Percentiles rank a stretch among this genome's conserved stretches.
Evolutionary conservation across 73 alveolate species (phyloP).

Genomic region (Paramecium caudatum): DNA sequence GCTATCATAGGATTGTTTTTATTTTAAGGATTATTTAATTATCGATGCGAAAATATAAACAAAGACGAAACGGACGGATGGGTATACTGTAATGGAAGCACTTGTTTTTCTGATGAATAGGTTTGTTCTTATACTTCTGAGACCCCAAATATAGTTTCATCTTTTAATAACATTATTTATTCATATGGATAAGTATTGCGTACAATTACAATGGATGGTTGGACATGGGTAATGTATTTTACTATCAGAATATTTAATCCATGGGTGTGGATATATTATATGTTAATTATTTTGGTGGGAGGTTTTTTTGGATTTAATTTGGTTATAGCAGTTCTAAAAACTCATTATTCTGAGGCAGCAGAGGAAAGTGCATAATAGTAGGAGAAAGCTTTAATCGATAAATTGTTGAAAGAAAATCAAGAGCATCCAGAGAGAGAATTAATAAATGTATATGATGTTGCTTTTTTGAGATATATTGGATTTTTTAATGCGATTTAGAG

Average conservation of each 20-base stretch:
- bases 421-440: slow-evolving; percentile 42
- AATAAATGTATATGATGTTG: slow-evolving; percentile 19
- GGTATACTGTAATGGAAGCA: slow-evolving; percentile 3
- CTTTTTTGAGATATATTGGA: slow-evolving; percentile 20
- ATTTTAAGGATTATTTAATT: slow-evolving; percentile 59
- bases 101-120: slow-evolving; percentile 23
- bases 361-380: slow-evolving; percentile 23
- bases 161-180: slow-evolving; percentile 23
- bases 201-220: slow-evolving; percentile 60
- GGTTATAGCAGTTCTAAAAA: slow-evolving; percentile 48
- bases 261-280: slow-evolving; percentile 14
- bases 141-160: slow-evolving; percentile 10
- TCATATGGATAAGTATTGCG: slow-evolving; percentile 38
- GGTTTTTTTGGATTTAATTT: slow-evolving; percentile 61
- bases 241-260: slow-evolving; percentile 46
- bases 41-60: not conserved
- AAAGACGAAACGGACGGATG: slow-evolving; percentile 12
- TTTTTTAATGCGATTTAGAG: not conserved
- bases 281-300: slow-evolving; percentile 19
- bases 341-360: slow-evolving; percentile 16
- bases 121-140: not conserved
- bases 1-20: slow-evolving; percentile 8
- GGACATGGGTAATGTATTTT: slow-evolving; percentile 56
- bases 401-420: slow-evolving; percentile 4
- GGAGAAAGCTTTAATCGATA: not conserved